These are phyloP conservation scores for Penicillium alfredii DNA, from an alignment of 495 filamentous ascomycete species.

Conservation along the genomic window DNA sequence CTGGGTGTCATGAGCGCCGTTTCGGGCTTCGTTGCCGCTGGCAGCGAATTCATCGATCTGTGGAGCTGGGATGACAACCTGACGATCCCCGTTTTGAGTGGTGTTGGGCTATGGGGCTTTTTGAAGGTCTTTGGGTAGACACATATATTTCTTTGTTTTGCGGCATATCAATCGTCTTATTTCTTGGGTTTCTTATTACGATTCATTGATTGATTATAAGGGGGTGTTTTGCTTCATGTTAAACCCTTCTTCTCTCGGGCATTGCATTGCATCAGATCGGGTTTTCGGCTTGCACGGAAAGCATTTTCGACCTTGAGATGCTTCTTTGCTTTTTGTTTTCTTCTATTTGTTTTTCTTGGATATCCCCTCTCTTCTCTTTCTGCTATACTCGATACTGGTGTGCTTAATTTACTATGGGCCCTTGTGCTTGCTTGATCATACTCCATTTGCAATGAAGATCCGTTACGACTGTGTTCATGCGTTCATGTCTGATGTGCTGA, in stretches of 20 bases:
- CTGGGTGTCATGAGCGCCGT: slow-evolving; percentile 81
- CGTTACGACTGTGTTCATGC: too few relatives aligned
- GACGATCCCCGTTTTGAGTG: slow-evolving; percentile 89
- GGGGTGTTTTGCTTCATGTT: neutral
- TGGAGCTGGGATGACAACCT: slow-evolving; percentile 96
- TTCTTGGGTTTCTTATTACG: slow-evolving; percentile 7
- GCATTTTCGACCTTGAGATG: neutral
- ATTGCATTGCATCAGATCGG: slow-evolving; percentile 19
- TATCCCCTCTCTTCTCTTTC: slow-evolving; percentile 3
- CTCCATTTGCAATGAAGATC: neutral
- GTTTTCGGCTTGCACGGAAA: slow-evolving; percentile 12
- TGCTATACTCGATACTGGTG: neutral
- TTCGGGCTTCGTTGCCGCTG: slow-evolving; percentile 78
- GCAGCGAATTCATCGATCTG: slow-evolving; percentile 84
- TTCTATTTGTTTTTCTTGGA: slow-evolving; percentile 1
- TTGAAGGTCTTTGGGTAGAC: slow-evolving; percentile 75
- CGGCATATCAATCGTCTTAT: slow-evolving; percentile 5
- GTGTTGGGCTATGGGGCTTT: slow-evolving; percentile 87
- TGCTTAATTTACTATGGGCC: neutral
- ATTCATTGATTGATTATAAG: slow-evolving; percentile 5
- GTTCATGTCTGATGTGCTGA: too few relatives aligned
- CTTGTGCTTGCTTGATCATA: neutral
- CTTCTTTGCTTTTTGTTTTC: slow-evolving; percentile 3
- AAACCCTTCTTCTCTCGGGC: slow-evolving; percentile 3
- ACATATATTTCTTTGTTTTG: slow-evolving; percentile 1